Evolutionary conservation across 306 rosid species (phyloP), one percentile per base, ranked within the genome.

Genomic region (Trifolium pratense): DNA sequence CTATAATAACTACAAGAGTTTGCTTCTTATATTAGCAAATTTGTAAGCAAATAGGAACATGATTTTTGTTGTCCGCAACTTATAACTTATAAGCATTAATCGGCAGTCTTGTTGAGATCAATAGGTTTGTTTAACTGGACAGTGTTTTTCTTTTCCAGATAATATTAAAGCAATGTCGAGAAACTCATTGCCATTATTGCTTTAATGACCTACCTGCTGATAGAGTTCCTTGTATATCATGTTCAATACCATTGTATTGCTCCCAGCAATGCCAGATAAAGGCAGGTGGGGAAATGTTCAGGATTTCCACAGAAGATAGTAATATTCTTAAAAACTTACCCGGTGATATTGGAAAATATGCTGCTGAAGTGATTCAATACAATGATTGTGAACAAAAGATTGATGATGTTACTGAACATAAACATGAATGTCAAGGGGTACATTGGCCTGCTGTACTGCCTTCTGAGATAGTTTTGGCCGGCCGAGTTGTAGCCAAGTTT

Each of bases 171-270:
- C 88, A 81, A 71, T 89, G 88, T 62, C 88, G 95, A 49, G 97
- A 89, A 77, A 90, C 91, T 55, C 95, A 89, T 87, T 92, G 98
- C 75, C 98, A 90, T 78, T 87, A 83, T 85, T 90, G 98, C 85
- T 76, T 92, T 83, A 87, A 90, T 82, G 95, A 92, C 74, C 91
- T 92, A 56, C 95, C 98, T 60, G 84, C 74, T 15, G 95, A 92
- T 83, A 84, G 73, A 70, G 90, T 92, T 74, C 89, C 98, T 26
- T 92, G 98, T 87, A 66, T 74, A 65, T 89, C 91, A 14, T 92
- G 98, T 80, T 88, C 97, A 39, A 84, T 84, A 80, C 90, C 98
- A 36, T 68, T 83, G 75, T 92, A 90, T 76, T 92, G 98, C 81
- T 90, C 98, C 67, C 78, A 72, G 74, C 75, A 49, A 55, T 92